phyloP scores from a whole-genome alignment of 176 grass and related monocot genomes.

The Carex kokanica region DNA sequence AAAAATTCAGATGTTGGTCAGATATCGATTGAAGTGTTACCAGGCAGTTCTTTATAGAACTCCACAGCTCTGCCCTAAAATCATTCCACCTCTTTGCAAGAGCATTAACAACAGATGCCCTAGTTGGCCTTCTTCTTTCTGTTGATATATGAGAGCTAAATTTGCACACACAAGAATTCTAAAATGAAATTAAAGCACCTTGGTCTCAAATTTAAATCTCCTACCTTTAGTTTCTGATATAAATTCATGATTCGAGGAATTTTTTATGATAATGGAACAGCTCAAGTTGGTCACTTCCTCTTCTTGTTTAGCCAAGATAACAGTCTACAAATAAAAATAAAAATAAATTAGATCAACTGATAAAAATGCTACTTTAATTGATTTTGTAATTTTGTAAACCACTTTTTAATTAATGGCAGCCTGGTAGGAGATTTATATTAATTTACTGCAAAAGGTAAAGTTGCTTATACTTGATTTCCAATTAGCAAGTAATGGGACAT shows the following conservation, averaged over 20 bases:
- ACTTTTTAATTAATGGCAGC: neutral
- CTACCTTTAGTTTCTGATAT: constrained; percentile 22
- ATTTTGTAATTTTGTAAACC: neutral
- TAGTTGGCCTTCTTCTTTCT: constrained; percentile 27
- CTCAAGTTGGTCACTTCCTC: constrained; percentile 13
- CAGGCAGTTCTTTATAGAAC: constrained; percentile 34
- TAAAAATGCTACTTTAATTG: neutral
- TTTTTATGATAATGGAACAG: constrained; percentile 32
- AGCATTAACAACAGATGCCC: constrained; percentile 33
- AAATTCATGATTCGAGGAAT: constrained; percentile 1
- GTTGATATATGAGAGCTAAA: neutral
- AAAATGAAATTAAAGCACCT: neutral
- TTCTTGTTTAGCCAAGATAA: constrained; percentile 18
- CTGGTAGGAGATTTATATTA: neutral
- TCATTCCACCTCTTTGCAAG: constrained; percentile 27
- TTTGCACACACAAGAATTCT: neutral
- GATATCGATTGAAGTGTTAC: constrained; percentile 20
- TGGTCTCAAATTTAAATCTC: constrained; percentile 1
- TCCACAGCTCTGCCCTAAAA: constrained; percentile 37
- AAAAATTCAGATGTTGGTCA: neutral
- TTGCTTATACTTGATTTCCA: neutral
- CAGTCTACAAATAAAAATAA: constrained; percentile 9
- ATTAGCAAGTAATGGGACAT: neutral
- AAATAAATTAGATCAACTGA: neutral
- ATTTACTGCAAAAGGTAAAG: neutral